A percentile compares a stretch with the other conserved stretches of the same genome.
Conservation (phyloP, 257 asterid genomes). For the Pogostemon cablin region DNA sequence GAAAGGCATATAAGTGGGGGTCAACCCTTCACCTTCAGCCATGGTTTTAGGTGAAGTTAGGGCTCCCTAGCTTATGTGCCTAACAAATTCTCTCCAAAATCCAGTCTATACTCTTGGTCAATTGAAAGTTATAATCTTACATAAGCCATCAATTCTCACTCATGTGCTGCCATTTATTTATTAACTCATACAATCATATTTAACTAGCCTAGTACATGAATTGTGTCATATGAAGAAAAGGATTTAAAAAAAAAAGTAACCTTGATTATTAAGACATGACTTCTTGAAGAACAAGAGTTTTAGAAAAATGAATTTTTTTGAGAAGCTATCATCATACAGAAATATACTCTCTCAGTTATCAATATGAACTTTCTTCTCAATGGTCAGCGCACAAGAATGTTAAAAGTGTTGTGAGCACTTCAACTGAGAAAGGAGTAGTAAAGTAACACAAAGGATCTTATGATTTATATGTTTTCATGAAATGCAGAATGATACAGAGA, state of each 20-base stretch:
- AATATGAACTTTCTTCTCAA: not conserved
- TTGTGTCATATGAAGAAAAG: no score
- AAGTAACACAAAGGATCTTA: not conserved
- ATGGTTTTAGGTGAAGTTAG: no score
- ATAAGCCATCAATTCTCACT: not conserved
- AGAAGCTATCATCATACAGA: not conserved
- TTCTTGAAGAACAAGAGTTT: not conserved
- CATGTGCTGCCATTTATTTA: not conserved
- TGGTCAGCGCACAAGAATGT: not conserved
- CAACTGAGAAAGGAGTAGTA: slow-evolving; percentile 10
- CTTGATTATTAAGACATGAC: not conserved
- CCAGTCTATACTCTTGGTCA: not conserved
- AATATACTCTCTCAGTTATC: not conserved
- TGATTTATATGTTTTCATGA: slow-evolving; percentile 4
- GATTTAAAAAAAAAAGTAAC: not conserved
- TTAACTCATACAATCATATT: not conserved
- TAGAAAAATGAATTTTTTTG: not conserved
- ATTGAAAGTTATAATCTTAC: not conserved
- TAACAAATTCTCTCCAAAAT: not conserved
- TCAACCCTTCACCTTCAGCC: no score
- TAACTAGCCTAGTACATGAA: no score
- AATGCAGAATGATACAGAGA: slow-evolving; percentile 6
- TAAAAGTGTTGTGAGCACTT: not conserved
- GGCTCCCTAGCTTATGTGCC: not conserved
- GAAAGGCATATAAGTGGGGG: no score